Conservation (phyloP, 2,329 filamentous ascomycete genomes). For the Aspergillus viridinutans region DNA sequence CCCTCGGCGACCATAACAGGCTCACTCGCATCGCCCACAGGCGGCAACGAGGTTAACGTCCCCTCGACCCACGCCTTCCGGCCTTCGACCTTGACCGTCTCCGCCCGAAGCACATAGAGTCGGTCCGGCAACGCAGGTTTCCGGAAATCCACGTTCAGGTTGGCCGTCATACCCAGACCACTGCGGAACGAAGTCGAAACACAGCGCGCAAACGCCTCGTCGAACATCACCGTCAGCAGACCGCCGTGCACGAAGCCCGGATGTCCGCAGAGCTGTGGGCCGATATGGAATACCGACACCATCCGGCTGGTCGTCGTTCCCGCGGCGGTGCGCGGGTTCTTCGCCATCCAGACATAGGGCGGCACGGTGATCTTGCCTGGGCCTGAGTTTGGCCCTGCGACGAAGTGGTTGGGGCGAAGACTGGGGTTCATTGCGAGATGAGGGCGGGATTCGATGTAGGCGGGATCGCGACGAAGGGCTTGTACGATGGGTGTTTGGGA, state of each 20-base stretch:
- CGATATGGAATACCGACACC: slow-evolving; percentile 31
- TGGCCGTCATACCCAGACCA: slow-evolving; percentile 35
- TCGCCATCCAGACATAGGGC: slow-evolving; percentile 51
- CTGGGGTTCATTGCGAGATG: slow-evolving; percentile 74
- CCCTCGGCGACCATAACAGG: slow-evolving; percentile 31
- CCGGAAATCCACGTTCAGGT: slow-evolving; percentile 34
- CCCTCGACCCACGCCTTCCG: slow-evolving; percentile 38
- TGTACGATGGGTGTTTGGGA: slow-evolving; percentile 61
- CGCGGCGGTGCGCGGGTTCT: not conserved
- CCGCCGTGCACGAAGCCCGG: slow-evolving; percentile 35
- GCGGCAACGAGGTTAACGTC: slow-evolving; percentile 18
- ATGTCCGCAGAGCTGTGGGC: slow-evolving; percentile 31
- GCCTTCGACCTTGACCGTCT: slow-evolving; percentile 32
- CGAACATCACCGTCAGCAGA: slow-evolving; percentile 30
- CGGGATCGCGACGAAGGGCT: slow-evolving; percentile 59
- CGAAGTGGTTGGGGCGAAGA: slow-evolving; percentile 69
- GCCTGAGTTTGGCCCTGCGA: slow-evolving; percentile 70
- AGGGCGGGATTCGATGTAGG: slow-evolving; percentile 70
- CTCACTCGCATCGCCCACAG: slow-evolving; percentile 17
- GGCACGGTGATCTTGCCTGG: slow-evolving; percentile 70
- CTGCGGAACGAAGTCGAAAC: slow-evolving; percentile 29
- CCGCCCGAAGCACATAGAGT: slow-evolving; percentile 29
- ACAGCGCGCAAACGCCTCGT: slow-evolving; percentile 35
- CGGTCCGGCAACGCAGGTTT: slow-evolving; percentile 30
- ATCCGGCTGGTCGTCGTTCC: slow-evolving; percentile 8